Conservation (phyloP, 1,139 yeast species). For the Nakaseomyces bracarensis region DNA sequence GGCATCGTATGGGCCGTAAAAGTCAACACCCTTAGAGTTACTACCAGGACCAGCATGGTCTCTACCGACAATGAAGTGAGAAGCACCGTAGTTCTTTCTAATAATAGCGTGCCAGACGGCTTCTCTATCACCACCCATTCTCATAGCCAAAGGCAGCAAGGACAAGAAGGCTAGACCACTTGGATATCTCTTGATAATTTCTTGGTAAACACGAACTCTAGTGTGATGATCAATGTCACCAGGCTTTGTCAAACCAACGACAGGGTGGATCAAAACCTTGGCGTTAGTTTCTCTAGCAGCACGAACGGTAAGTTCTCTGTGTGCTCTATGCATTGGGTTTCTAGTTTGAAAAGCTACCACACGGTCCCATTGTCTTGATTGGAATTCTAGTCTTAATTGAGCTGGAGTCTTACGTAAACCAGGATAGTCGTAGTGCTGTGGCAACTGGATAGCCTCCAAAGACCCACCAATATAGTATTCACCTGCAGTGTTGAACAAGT, state of each 20-base stretch:
- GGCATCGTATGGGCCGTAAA: conserved; percentile 96
- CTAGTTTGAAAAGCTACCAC: conserved; percentile 97
- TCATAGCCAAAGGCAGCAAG: conserved; percentile 88
- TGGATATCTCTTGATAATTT: conserved; percentile 85
- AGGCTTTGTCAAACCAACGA: conserved; percentile 93
- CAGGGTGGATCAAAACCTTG: conserved; percentile 88
- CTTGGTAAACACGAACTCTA: conserved; percentile 90
- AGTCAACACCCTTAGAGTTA: conserved; percentile 87
- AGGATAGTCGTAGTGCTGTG: conserved; percentile 84
- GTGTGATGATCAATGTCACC: conserved; percentile 98
- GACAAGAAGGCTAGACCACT: conserved; percentile 88
- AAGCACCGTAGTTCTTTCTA: conserved; percentile 93
- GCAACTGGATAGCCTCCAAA: conserved; percentile 72
- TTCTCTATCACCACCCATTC: conserved; percentile 99
- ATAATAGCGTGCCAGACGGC: conserved; percentile 98
- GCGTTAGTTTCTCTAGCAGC: conserved; percentile 78
- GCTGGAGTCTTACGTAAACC: conserved; percentile 85
- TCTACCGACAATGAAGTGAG: conserved; percentile 95
- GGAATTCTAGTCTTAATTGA: conserved; percentile 78
- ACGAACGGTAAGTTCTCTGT: conserved; percentile 88
- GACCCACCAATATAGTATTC: conserved; percentile 85
- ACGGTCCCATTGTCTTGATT: conserved; percentile 74
- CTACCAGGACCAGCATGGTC: conserved; percentile 98
- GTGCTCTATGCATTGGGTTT: conserved; percentile 98
- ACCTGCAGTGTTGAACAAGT: conserved; percentile 65